Base-by-base conservation (phyloP, 2,329 filamentous ascomycete genomes). In the Bisporella sp. region DNA sequence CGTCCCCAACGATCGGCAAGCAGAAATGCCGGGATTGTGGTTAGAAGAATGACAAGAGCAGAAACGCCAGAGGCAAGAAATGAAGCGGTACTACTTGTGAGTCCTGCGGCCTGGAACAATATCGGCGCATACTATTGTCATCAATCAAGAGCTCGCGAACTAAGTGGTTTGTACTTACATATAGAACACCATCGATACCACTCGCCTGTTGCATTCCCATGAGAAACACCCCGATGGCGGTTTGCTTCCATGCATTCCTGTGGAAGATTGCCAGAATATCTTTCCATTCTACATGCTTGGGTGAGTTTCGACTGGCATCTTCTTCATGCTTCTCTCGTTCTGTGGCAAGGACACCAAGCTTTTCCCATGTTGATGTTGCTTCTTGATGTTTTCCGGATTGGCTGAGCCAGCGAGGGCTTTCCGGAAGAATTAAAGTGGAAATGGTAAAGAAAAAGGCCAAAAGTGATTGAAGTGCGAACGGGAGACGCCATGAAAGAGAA, bases 41-140 rank as follows among this genome's bases (percentile, higher is more conserved):
- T 68, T n/a, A 70, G 68, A 21, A 83, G 69, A 62, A 83, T 82
- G 2, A 81, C 64, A 1, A 84, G 71, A 0, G 74, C 78, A 0
- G 79, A 81, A 6, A 84, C 69, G 0, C 80, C 80, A 0, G 79
- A 83, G 1, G 81, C 81, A 2, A 84, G 69, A 57, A 84, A 81
- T 0, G 76, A 75, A 1, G 78, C 72, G 29, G 72, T 74, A 4
- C 71, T 66, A 0, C 75, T 77, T 6, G 71, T 69, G 8, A 84
- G 68, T 0, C 81, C 81, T 2, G 81, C 79, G 47, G 81, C 77
- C 29, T 72, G 65, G 56, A 85, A 85, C 0, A 85, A 69, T 0
- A 76, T 64, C 0, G 81, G 81, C 0, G 81, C 78, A 51, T 85
- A 85, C 73, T 79, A 30, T 43, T 46, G 13, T 42, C 39, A 21